phyloP scores from a whole-genome alignment of 345 rosid genomes.

The Anastatica hierochuntica region DNA sequence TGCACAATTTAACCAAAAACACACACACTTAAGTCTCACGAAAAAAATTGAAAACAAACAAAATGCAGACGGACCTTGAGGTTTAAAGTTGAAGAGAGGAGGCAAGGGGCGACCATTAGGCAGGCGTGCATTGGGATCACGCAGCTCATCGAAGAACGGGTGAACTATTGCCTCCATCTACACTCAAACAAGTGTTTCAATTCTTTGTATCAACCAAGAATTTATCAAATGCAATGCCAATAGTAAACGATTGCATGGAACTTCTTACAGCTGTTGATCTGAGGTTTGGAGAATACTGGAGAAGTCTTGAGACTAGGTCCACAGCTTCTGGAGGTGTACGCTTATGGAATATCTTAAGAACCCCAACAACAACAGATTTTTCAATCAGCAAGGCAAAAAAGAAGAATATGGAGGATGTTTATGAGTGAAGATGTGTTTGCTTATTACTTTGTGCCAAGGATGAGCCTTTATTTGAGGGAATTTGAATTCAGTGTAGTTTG shows the following conservation, averaged over 20 bases:
- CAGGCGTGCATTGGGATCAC: conserved; percentile 58
- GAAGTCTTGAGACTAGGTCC: conserved; percentile 41
- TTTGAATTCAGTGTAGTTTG: conserved; percentile 61
- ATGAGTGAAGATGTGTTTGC: not conserved
- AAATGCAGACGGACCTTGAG: conserved; percentile 20
- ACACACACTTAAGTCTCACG: not conserved
- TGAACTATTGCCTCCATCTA: conserved; percentile 46
- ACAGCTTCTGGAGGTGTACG: conserved; percentile 38
- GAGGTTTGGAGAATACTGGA: conserved; percentile 57
- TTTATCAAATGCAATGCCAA: too few species aligned
- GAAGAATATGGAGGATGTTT: not conserved
- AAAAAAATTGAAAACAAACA: not conserved
- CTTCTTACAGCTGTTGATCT: conserved; percentile 57
- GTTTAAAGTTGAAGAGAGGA: conserved; percentile 48
- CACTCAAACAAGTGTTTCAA: not conserved
- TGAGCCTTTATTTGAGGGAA: not conserved
- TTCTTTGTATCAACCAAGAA: too few species aligned
- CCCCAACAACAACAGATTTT: not conserved
- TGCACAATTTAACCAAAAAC: not conserved
- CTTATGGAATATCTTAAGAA: conserved; percentile 47
- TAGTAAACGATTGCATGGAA: not conserved
- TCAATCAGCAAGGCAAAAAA: not conserved
- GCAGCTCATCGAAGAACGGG: conserved; percentile 78
- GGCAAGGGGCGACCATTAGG: conserved; percentile 77
- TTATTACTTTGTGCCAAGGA: conserved; percentile 75